These are phyloP conservation scores for Sporormia fimetaria DNA, from an alignment of 495 filamentous ascomycete species.

Conservation along the genomic window DNA sequence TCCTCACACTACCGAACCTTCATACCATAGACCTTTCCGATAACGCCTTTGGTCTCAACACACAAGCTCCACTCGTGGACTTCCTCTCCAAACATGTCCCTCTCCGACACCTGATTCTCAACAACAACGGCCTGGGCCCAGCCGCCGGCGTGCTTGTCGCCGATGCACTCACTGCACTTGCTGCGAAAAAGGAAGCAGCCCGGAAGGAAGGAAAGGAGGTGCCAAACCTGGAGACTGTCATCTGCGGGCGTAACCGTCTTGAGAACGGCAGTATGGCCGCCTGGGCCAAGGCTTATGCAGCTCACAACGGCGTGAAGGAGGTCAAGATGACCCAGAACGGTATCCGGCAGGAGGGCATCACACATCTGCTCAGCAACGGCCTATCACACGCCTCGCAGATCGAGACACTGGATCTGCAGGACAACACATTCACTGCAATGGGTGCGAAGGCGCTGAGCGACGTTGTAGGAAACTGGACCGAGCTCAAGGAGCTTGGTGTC, in stretches of 20 bases:
- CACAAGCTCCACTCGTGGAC: constrained; percentile 42
- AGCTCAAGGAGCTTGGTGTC: constrained; percentile 72
- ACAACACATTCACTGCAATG: constrained; percentile 84
- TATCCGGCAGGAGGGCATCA: constrained; percentile 86
- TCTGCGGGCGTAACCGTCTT: constrained; percentile 89
- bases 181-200: constrained; percentile 68
- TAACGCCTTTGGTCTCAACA: constrained; percentile 95
- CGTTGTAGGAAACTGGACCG: constrained; percentile 61
- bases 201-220: constrained; percentile 45
- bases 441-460: constrained; percentile 69
- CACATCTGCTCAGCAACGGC: constrained; percentile 62
- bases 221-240: constrained; percentile 77
- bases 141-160: constrained; percentile 77
- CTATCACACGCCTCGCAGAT: constrained; percentile 54
- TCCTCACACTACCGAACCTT: constrained; percentile 69
- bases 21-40: constrained; percentile 92
- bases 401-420: constrained; percentile 76
- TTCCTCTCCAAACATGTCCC: constrained; percentile 80
- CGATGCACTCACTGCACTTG: constrained; percentile 61
- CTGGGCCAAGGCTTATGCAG: constrained; percentile 76
- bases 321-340: constrained; percentile 99
- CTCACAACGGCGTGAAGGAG: constrained; percentile 63
- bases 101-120: constrained; percentile 81
- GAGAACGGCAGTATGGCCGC: constrained; percentile 93
- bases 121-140: constrained; percentile 97